These are phyloP conservation scores for Pneumocystis wakefieldiae DNA, from an alignment of 1,139 yeast species.

Conservation along the genomic window DNA sequence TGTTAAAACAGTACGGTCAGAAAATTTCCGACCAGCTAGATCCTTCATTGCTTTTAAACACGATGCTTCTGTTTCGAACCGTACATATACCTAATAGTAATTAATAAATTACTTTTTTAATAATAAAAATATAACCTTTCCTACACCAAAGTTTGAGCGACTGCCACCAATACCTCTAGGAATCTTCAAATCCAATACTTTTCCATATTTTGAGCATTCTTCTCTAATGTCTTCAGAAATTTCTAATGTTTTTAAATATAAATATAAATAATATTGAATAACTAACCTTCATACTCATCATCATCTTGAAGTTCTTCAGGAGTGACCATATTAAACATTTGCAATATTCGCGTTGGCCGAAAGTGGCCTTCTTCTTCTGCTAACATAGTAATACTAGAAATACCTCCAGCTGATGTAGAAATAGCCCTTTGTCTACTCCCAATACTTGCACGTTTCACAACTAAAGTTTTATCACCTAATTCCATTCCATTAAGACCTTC, in stretches of 20 bases:
- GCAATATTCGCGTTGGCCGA: constrained; percentile 36
- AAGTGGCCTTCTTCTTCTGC: constrained; percentile 14
- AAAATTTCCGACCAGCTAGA: constrained; percentile 54
- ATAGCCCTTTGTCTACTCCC: constrained; percentile 21
- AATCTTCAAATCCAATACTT: constrained; percentile 41
- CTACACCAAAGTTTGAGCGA: constrained; percentile 40
- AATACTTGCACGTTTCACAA: constrained; percentile 25
- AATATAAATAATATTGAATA: not conserved
- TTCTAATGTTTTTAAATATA: constrained; percentile 19
- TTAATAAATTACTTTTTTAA: not conserved
- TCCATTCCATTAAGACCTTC: constrained; percentile 23
- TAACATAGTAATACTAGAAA: constrained; percentile 17
- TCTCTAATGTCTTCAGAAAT: constrained; percentile 37
- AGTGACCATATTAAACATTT: constrained; percentile 50
- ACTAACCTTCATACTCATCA: constrained; percentile 26
- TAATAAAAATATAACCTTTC: constrained; percentile 29
- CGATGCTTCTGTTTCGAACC: constrained; percentile 38
- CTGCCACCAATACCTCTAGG: constrained; percentile 42
- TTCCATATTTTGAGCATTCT: constrained; percentile 42
- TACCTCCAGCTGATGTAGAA: constrained; percentile 11
- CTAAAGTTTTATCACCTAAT: constrained; percentile 22
- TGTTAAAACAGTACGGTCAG: constrained; percentile 56
- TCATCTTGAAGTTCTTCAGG: constrained; percentile 48
- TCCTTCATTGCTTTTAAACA: constrained; percentile 46
- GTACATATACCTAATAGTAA: constrained; percentile 33